Base-by-base conservation (phyloP, 306 rosid genomes). In the Cucumis cinereus region DNA sequence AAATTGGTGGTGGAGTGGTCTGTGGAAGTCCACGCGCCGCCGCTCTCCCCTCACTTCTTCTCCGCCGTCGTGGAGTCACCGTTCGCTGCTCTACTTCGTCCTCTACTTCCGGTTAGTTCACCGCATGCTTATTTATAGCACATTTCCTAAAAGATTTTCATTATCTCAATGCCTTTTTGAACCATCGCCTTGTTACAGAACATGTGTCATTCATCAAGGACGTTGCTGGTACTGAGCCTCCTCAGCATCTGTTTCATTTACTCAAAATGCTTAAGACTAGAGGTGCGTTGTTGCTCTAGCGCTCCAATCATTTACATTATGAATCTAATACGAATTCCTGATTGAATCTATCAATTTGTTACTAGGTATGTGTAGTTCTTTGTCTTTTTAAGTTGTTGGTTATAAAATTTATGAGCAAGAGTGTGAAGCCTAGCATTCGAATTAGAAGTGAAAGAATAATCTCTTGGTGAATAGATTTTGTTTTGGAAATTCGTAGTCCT, bases 141-240 rank as follows among this genome's bases (percentile, higher is more conserved):
- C 60, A 77, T 71, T 22, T 64, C n/a, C 76, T 26, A 10, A 9
- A 43, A 22, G 33, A 38, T 8, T 50, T 20, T 13, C 59, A 13
- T 47, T 6, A 30, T 55, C 71, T 58, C 5, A 57, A 55, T 20
- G 33, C 26, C 24, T 56, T 24, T 36, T 23, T 59, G 41, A 10
- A 41, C 19, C 19, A 38, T 67, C 74, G 54, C 35, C 26, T 8
- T 82, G 14, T 77, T 85, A 79, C 89, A 93, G 97, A 90, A 56
- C 98, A 93, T 81, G 85, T 85, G 23, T 82, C 91, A 28, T 93
- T 93, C 83, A 82, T 93, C 47, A 93, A 93, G 84, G 98, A 87
- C 53, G 87, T 93, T 7, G 97, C 98, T 40, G 85, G 82, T 30
- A 81, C 88, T 84, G 83, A 87, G 77, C 90, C 97, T 40, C 97